These are phyloP conservation scores for Bertia moriformis DNA, from an alignment of 2,329 filamentous ascomycete genomes.

Conservation along the genomic window DNA sequence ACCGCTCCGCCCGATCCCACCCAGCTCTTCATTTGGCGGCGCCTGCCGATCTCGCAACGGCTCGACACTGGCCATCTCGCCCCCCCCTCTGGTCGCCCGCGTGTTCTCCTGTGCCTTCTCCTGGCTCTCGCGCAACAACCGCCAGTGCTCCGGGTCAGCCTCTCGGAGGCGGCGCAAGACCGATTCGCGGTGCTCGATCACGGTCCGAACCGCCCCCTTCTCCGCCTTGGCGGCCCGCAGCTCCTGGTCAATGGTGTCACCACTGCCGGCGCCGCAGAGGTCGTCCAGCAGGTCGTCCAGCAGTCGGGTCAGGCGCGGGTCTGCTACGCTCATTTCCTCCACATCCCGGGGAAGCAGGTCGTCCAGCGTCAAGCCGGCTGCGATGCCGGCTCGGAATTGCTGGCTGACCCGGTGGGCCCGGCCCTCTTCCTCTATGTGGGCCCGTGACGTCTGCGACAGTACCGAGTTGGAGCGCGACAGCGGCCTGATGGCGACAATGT, in stretches of 20 bases:
- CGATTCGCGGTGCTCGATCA: constrained; percentile 40
- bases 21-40: no score
- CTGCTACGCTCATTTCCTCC: constrained; percentile 21
- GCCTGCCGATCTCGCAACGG: no score
- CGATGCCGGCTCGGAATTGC: constrained; percentile 36
- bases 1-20: no score
- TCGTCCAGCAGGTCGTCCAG: constrained; percentile 50
- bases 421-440: constrained; percentile 40
- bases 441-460: constrained; percentile 31
- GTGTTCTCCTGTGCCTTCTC: constrained; percentile 42
- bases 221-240: constrained; percentile 34
- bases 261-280: no score
- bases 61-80: no score
- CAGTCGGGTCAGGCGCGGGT: constrained; percentile 17
- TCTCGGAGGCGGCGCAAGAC: constrained; percentile 34
- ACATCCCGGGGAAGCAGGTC: constrained; percentile 33
- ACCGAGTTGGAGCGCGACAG: constrained; percentile 36
- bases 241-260: no score
- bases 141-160: constrained; percentile 53
- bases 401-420: constrained; percentile 39
- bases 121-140: constrained; percentile 45
- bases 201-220: constrained; percentile 44
- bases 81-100: no score
- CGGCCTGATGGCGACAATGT: constrained; percentile 4
- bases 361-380: constrained; percentile 27